phyloP scores from a whole-genome alignment of 371 early-diverging fungal genomes.

The Chytridiales sp. region DNA sequence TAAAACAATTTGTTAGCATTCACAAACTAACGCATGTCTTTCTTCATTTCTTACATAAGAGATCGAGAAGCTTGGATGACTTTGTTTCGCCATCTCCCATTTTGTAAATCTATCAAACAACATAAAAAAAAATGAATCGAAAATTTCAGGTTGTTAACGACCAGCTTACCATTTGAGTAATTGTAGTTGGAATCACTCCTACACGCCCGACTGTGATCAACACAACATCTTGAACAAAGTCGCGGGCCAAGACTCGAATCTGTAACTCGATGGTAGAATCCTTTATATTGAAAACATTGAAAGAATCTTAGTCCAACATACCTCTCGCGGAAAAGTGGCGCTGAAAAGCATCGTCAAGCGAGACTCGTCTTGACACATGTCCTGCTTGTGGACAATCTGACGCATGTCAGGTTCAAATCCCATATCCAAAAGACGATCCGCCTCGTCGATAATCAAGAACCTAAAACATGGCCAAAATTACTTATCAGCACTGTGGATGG shows the following conservation, averaged over 20 bases:
- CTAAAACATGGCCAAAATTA: constrained; percentile 32
- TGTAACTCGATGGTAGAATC: too few relatives aligned
- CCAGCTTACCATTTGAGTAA: too few relatives aligned
- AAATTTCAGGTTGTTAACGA: too few relatives aligned
- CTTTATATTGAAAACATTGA: neutral
- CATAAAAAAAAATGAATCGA: too few relatives aligned
- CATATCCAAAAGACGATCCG: constrained; percentile 96
- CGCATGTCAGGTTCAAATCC: constrained; percentile 94
- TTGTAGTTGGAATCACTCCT: constrained; percentile 26
- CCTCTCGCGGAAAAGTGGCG: constrained; percentile 37
- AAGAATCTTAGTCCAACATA: too few relatives aligned
- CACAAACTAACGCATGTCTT: too few relatives aligned
- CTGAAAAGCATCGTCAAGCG: constrained; percentile 32
- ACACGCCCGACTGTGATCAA: constrained; percentile 41
- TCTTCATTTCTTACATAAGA: too few relatives aligned
- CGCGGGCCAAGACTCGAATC: constrained; percentile 35
- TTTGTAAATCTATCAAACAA: too few relatives aligned
- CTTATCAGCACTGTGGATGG: neutral
- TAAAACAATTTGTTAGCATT: too few relatives aligned
- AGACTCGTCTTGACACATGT: constrained; percentile 21
- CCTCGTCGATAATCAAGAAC: constrained; percentile 90
- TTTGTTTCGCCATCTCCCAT: too few relatives aligned
- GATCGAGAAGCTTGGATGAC: too few relatives aligned
- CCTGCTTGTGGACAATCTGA: constrained; percentile 60
- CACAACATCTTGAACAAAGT: constrained; percentile 27